Base-by-base conservation (phyloP, 805 yeast genomes). In the Hanseniaspora mollemarum region DNA sequence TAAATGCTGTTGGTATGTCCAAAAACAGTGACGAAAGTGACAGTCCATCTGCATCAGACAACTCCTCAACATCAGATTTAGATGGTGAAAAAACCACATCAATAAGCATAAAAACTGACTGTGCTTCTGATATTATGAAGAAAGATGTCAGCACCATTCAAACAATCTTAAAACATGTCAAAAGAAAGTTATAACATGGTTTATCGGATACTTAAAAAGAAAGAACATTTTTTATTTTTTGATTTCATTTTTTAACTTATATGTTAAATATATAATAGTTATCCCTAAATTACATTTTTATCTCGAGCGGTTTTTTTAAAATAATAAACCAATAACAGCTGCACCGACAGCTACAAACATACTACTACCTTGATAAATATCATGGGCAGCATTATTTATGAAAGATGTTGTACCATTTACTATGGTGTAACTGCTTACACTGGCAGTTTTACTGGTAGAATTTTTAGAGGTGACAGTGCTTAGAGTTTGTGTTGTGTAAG, bases 1-100 rank as follows among this genome's bases (percentile, higher is more conserved):
- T 51, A 29, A 38, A 44, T 33, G 40, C n/a, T 13, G 53, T 51
- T 22, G 53, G 53, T 28, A 44, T 51, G 53, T 39, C 46, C 28
- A 51, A 44, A 22, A 13, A 22, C 6, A 36, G 35, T 12, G 53
- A 44, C 25, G 45, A 43, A n/a, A n/a, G n/a, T n/a, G n/a, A n/a
- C n/a, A n/a, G n/a, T n/a, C n/a, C n/a, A n/a, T n/a, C n/a, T n/a
- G n/a, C n/a, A n/a, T n/a, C n/a, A n/a, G n/a, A n/a, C n/a, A n/a
- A n/a, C n/a, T n/a, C n/a, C n/a, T n/a, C n/a, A n/a, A n/a, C n/a
- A n/a, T n/a, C n/a, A n/a, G n/a, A n/a, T n/a, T n/a, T n/a, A n/a
- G n/a, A n/a, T n/a, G n/a, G n/a, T n/a, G n/a, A n/a, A n/a, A n/a
- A n/a, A n/a, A n/a, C n/a, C n/a, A n/a, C n/a, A n/a, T n/a, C n/a